Base-by-base conservation (phyloP, 495 filamentous ascomycete genomes). In the Hypomontagnella monticulosa region DNA sequence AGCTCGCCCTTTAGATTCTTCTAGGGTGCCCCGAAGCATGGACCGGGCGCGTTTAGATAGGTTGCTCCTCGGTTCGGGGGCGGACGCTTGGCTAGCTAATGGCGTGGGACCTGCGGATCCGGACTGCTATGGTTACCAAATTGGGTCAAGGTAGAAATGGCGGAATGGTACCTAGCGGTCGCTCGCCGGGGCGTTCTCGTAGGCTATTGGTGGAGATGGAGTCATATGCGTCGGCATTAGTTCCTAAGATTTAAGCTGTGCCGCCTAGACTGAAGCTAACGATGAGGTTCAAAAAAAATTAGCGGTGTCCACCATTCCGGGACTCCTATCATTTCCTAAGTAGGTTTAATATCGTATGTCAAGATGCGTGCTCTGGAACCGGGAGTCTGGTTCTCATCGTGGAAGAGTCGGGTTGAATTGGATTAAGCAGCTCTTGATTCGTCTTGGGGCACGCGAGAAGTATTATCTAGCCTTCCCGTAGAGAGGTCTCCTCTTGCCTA, bases 271-370 rank as follows among this genome's bases (percentile, higher is more conserved):
- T 27, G 49, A 23, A 33, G 38, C 34, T 55, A 66, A 38, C 12
- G 23, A 27, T n/a, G 16, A 8, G 33, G 42, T 16, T 23, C 36
- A 14, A 49, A 20, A 41, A 12, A 23, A n/a, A 8, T 46, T 30
- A 14, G 14, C 1, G 19, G 15, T 16, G 50, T 34, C 51, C 60
- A 57, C 34, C 9, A 12, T 5, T 19, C 57, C 42, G 57, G 53
- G 58, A 62, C 64, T 62, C 47, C 51, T 67, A 67, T 62, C 40
- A 48, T 62, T 67, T 57, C 64, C 58, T 20, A 58, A 51, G 33
- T 52, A 16, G 57, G 57, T 20, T 49, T 41, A 50, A 61, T 42
- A 18, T 40, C 18, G 9, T 10, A 33, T 7, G 19, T 49, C 18
- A 34, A 11, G 43, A 37, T 18, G 40, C 33, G 41, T 55, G 42